Percentiles rank a stretch among this genome's conserved stretches.
These are phyloP conservation scores for Bocquillonia castaneifolia DNA, from an alignment of 441 rosid species.

Conservation along the genomic window DNA sequence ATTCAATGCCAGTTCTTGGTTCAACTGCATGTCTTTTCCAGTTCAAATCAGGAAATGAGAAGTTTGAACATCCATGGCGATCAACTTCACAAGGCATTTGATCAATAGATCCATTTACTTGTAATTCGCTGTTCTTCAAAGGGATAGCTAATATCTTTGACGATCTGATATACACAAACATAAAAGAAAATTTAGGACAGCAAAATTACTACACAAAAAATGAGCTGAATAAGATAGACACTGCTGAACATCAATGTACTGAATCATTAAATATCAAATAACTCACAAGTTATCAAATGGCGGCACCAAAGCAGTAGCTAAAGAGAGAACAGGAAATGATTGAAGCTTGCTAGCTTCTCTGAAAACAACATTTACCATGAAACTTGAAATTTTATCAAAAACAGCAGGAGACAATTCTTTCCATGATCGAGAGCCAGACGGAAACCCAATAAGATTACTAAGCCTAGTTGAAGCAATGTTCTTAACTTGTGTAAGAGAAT, in stretches of 20 bases:
- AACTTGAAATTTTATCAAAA: constrained; percentile 46
- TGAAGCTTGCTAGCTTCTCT: constrained; percentile 61
- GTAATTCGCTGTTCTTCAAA: constrained; percentile 34
- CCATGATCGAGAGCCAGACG: constrained; percentile 27
- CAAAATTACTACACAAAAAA: not conserved
- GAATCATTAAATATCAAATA: constrained; percentile 11
- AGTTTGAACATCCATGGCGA: constrained; percentile 36
- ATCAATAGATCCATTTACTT: constrained; percentile 33
- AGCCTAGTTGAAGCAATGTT: constrained; percentile 26
- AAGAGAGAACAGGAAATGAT: constrained; percentile 51
- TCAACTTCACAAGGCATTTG: constrained; percentile 56
- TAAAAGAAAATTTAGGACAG: not conserved
- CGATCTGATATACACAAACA: constrained; percentile 41
- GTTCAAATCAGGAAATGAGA: constrained; percentile 49
- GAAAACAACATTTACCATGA: constrained; percentile 37
- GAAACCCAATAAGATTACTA: constrained; percentile 31
- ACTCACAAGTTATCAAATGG: constrained; percentile 61
- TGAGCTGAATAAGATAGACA: not conserved
- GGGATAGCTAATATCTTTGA: constrained; percentile 41
- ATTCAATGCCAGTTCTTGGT: constrained; percentile 80
- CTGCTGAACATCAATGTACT: not conserved
- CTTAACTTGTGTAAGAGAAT: constrained; percentile 33
- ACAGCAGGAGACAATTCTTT: constrained; percentile 28
- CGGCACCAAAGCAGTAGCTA: constrained; percentile 62
- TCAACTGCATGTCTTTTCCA: constrained; percentile 56